Percentiles rank a stretch among this genome's conserved stretches.
Conservation (phyloP, 208 protist genomes). For the Acanthamoeba triangularis region DNA sequence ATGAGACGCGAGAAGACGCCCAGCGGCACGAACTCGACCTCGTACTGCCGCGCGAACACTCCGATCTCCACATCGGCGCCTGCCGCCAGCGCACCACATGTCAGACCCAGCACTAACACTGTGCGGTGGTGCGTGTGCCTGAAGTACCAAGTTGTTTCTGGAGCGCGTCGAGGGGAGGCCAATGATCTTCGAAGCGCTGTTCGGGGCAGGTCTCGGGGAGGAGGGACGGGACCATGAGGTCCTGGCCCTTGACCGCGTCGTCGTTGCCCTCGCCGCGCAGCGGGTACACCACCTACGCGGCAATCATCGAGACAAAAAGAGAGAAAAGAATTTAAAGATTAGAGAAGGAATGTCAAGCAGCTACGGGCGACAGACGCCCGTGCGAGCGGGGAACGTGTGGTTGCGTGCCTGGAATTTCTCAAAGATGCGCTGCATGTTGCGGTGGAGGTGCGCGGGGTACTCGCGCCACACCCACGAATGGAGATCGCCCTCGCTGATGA, state of each 20-base stretch:
- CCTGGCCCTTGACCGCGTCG: constrained; percentile 24
- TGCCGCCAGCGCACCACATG: neutral
- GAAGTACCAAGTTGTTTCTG: neutral
- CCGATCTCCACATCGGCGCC: neutral
- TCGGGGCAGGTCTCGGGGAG: constrained; percentile 15
- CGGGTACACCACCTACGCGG: neutral
- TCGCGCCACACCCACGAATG: constrained; percentile 65
- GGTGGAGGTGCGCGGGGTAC: constrained; percentile 56
- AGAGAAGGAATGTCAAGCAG: too few relatives aligned
- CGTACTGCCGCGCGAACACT: constrained; percentile 20
- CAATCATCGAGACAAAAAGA: neutral
- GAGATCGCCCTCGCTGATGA: constrained; percentile 60
- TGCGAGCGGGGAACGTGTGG: neutral
- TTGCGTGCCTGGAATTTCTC: constrained; percentile 54
- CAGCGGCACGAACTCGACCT: constrained; percentile 45
- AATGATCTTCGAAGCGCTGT: neutral
- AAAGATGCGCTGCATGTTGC: constrained; percentile 54
- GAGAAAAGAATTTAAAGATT: neutral
- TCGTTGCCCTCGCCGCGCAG: constrained; percentile 1
- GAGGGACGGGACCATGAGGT: constrained; percentile 6
- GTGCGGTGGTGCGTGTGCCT: neutral
- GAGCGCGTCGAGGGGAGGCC: neutral
- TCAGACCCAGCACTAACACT: neutral
- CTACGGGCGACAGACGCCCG: too few relatives aligned
- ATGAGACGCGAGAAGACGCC: constrained; percentile 60